Base-by-base conservation (phyloP, 176 grass and related monocot species). In the Saccharum officinarum region DNA sequence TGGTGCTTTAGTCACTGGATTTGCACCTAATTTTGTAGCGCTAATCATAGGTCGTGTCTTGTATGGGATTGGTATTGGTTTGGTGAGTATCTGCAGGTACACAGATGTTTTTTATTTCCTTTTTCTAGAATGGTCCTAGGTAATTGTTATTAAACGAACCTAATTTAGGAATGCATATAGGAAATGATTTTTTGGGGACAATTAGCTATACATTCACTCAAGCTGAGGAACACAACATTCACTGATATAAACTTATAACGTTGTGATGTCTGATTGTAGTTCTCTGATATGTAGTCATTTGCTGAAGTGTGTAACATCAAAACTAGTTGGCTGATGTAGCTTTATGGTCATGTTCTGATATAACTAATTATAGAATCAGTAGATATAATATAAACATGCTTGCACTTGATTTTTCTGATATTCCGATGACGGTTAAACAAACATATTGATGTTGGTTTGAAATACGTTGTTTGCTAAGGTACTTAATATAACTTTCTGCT, bases 41-140 rank as follows among this genome's bases (percentile, higher is more conserved):
- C 90, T 99, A 74, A 91, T 99, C 71, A 82, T 88, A 73, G 93
- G 97, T 18, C 97, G 93, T 69, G 59, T 94, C 75, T 73, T 94
- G 78, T 99, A 96, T 80, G 97, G 93, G 9, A 41, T 77, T 61
- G 93, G 93, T 52, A 96, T 98, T 71, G 97, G 93, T 71, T 78
- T 95, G 91, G 96, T 98, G 82, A 92, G 89, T 88, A 84, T 0
- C 62, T 90, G 38, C 39, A 31, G 76, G 52, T 28, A 28, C 26
- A 73, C 26, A 73, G 46, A 22, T 80, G 40, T 57, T 88, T 66
- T 63, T 63, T 57, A 7, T 23, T 14, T 18, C 2, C 6, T 17
- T 30, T 65, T 28, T 28, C 25, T 10, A 73, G 28, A 28, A 73
- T 73, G 42, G 45, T 31, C 26, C 71, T 45, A 33, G 44, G 71